phyloP scores from a whole-genome alignment of 495 filamentous ascomycete species.

The Neohortaea acidophila region DNA sequence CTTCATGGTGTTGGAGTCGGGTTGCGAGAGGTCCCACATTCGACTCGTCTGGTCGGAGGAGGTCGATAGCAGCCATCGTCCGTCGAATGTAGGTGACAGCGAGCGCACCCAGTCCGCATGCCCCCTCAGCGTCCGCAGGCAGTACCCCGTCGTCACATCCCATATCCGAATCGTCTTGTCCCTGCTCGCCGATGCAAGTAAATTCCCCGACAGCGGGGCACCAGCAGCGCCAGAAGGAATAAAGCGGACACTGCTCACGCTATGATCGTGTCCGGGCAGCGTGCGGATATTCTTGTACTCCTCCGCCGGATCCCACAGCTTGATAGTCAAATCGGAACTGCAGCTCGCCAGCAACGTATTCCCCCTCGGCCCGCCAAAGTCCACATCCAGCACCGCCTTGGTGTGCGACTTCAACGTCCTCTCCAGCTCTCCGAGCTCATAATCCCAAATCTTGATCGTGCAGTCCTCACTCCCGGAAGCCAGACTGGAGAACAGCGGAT shows the following conservation, averaged over 20 bases:
- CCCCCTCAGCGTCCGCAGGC: conserved; percentile 66
- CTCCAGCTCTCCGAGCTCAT: conserved; percentile 88
- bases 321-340: conserved; percentile 82
- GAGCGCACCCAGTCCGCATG: conserved; percentile 86
- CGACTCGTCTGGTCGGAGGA: conserved; percentile 70
- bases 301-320: conserved; percentile 86
- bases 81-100: conserved; percentile 68
- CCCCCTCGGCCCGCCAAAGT: conserved; percentile 79
- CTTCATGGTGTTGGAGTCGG: conserved; percentile 56
- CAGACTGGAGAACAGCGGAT: conserved; percentile 80
- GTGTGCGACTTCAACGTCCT: conserved; percentile 87
- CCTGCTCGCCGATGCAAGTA: conserved; percentile 64
- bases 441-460: conserved; percentile 94
- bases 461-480: conserved; percentile 83
- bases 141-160: conserved; percentile 89
- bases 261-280: conserved; percentile 84
- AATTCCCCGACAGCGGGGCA: conserved; percentile 49
- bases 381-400: conserved; percentile 74
- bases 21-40: conserved; percentile 63
- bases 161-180: conserved; percentile 78
- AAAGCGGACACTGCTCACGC: conserved; percentile 74
- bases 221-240: conserved; percentile 64
- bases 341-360: conserved; percentile 81
- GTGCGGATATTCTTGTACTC: conserved; percentile 95
- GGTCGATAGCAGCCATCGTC: conserved; percentile 63